Percentiles rank a stretch among this genome's conserved stretches.
These are phyloP conservation scores for Scheffersomyces amazonensis DNA, from an alignment of 805 yeast species.

Conservation along the genomic window DNA sequence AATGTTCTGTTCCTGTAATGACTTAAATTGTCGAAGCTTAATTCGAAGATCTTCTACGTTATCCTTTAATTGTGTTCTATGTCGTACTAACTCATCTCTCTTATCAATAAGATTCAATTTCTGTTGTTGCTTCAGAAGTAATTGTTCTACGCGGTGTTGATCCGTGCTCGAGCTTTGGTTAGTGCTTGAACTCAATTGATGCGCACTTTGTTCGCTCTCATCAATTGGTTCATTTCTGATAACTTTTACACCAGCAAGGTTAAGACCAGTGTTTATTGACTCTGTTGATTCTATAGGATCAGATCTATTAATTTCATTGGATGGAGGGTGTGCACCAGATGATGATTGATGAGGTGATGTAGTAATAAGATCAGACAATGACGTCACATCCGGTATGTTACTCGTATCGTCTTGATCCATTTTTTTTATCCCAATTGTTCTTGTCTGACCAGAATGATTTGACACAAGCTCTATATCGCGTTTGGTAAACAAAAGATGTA, in stretches of 20 bases:
- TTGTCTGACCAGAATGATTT: too few relatives aligned
- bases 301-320: neutral
- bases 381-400: slow-evolving; percentile 21
- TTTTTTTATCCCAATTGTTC: too few relatives aligned
- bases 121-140: neutral
- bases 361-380: slow-evolving; percentile 22
- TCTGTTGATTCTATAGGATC: too few relatives aligned
- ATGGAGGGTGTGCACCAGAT: neutral
- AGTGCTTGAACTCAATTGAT: too few relatives aligned
- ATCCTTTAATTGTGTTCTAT: slow-evolving; percentile 2
- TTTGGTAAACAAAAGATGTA: too few relatives aligned
- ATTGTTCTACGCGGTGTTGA: neutral
- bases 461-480: too few relatives aligned
- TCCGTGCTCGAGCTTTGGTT: too few relatives aligned
- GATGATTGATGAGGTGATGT: slow-evolving; percentile 17
- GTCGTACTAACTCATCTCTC: slow-evolving; percentile 2
- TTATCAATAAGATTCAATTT: slow-evolving; percentile 3
- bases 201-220: slow-evolving; percentile 3
- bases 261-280: slow-evolving; percentile 6
- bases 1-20: slow-evolving; percentile 8
- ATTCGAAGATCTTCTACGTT: slow-evolving; percentile 3
- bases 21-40: slow-evolving; percentile 11
- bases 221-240: slow-evolving; percentile 14
- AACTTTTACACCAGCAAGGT: slow-evolving; percentile 1
- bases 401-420: too few relatives aligned